A percentile compares a stretch with the other conserved stretches of the same genome.
Evolutionary conservation across 164 flowering plant genomes (phyloP).

Genomic region (Pachysandra terminalis): DNA sequence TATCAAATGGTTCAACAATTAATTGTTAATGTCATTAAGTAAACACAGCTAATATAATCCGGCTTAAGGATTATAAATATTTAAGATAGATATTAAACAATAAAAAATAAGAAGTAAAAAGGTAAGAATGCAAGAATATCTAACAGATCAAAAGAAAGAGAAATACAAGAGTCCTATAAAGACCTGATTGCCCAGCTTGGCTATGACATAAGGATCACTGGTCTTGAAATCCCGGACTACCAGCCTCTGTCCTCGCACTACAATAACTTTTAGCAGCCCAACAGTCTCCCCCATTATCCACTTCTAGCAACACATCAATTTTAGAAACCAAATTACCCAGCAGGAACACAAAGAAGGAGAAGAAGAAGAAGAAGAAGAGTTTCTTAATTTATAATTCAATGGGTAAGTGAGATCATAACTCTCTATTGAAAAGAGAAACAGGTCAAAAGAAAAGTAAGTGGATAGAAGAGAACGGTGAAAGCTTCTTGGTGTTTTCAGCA

Average conservation of each 20-base stretch:
- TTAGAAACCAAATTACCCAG: not conserved
- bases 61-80: not conserved
- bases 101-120: not conserved
- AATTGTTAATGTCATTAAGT: too few relatives aligned
- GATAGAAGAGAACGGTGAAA: too few relatives aligned
- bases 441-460: too few relatives aligned
- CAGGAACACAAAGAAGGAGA: not conserved
- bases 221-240: constrained; percentile 74
- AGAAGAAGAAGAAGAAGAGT: not conserved
- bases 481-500: too few relatives aligned
- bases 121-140: not conserved
- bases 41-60: not conserved
- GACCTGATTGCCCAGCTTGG: constrained; percentile 78
- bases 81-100: too few relatives aligned
- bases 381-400: too few relatives aligned
- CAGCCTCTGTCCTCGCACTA: constrained; percentile 58
- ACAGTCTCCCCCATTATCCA: constrained; percentile 41
- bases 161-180: not conserved
- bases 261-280: constrained; percentile 56
- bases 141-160: not conserved
- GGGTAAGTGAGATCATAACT: too few relatives aligned
- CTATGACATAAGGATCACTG: constrained; percentile 81
- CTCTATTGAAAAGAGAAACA: too few relatives aligned
- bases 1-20: too few relatives aligned
- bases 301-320: constrained; percentile 1